These are phyloP conservation scores for Grosmannia penicillata DNA, from an alignment of 2,329 filamentous ascomycete genomes.

Conservation along the genomic window DNA sequence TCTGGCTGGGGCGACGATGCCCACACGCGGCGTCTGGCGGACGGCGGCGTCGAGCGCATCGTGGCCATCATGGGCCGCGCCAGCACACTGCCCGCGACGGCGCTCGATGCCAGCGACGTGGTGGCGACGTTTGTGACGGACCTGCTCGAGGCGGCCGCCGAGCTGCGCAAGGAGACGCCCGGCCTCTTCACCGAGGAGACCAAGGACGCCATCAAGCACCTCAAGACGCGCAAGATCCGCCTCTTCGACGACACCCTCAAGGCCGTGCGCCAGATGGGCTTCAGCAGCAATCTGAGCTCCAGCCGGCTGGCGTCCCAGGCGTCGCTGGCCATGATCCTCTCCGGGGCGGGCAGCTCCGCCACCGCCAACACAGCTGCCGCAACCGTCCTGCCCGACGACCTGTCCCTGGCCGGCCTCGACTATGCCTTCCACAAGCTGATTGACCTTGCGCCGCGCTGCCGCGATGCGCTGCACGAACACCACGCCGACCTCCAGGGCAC, in stretches of 20 bases:
- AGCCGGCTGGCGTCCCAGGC: slow-evolving; percentile 60
- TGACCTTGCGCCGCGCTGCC: slow-evolving; percentile 54
- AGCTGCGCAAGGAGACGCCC: slow-evolving; percentile 75
- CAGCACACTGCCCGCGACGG: slow-evolving; percentile 17
- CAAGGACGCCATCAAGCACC: slow-evolving; percentile 67
- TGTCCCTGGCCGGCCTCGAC: slow-evolving; percentile 32
- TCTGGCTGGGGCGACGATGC: slow-evolving; percentile 21
- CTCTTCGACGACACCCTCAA: slow-evolving; percentile 82
- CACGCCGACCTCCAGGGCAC: slow-evolving; percentile 72
- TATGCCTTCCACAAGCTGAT: slow-evolving; percentile 69
- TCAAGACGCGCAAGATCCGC: slow-evolving; percentile 81
- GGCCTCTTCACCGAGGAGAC: slow-evolving; percentile 72
- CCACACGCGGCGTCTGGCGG: slow-evolving; percentile 50
- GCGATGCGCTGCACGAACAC: slow-evolving; percentile 55
- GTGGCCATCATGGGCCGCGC: not conserved
- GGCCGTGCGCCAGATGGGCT: slow-evolving; percentile 73
- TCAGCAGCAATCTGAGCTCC: slow-evolving; percentile 67
- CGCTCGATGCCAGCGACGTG: slow-evolving; percentile 40
- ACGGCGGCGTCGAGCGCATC: slow-evolving; percentile 28
- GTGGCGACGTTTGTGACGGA: slow-evolving; percentile 56
- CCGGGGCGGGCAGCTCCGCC: slow-evolving; percentile 23
- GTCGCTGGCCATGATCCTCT: slow-evolving; percentile 54
- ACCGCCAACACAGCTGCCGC: too few relatives aligned
- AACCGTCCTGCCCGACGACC: slow-evolving; percentile 11
- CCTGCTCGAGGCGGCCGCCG: slow-evolving; percentile 50